Conservation (phyloP, 1,139 yeast genomes). For the Kodamaea alishanica region DNA sequence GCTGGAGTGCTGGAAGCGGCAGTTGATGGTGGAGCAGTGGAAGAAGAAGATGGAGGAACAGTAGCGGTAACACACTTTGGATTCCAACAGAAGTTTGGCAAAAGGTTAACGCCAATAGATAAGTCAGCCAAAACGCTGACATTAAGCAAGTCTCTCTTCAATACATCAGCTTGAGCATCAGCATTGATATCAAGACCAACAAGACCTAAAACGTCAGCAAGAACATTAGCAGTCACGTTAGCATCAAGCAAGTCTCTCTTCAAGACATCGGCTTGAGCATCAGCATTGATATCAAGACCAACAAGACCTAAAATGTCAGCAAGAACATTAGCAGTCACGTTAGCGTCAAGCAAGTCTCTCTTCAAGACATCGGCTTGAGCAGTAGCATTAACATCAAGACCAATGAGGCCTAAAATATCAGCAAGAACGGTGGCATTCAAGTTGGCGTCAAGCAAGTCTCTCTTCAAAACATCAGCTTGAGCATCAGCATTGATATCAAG, state of each 20-base stretch:
- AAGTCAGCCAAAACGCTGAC: constrained; percentile 15
- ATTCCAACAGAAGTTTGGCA: constrained; percentile 33
- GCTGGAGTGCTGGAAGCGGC: constrained; percentile 7
- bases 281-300: constrained; percentile 10
- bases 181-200: neutral
- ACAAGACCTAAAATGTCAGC: constrained; percentile 9
- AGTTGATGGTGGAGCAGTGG: constrained; percentile 7
- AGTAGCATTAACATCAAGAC: neutral
- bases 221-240: neutral
- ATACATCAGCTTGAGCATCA: neutral
- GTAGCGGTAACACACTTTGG: constrained; percentile 10
- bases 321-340: constrained; percentile 6
- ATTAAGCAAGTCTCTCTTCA: constrained; percentile 6
- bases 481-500: constrained; percentile 1
- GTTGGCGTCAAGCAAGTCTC: constrained; percentile 2
- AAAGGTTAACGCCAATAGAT: constrained; percentile 15
- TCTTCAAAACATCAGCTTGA: constrained; percentile 2
- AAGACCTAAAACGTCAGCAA: constrained; percentile 3
- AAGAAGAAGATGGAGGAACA: constrained; percentile 11
- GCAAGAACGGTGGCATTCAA: constrained; percentile 1
- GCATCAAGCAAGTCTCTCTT: constrained; percentile 4
- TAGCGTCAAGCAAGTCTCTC: constrained; percentile 5
- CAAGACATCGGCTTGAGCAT: constrained; percentile 10
- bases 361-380: constrained; percentile 8
- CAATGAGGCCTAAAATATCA: constrained; percentile 1